A percentile compares a stretch with the other conserved stretches of the same genome.
phyloP scores from a whole-genome alignment of 768 basidiomycete species.

The Paxillus involutus region DNA sequence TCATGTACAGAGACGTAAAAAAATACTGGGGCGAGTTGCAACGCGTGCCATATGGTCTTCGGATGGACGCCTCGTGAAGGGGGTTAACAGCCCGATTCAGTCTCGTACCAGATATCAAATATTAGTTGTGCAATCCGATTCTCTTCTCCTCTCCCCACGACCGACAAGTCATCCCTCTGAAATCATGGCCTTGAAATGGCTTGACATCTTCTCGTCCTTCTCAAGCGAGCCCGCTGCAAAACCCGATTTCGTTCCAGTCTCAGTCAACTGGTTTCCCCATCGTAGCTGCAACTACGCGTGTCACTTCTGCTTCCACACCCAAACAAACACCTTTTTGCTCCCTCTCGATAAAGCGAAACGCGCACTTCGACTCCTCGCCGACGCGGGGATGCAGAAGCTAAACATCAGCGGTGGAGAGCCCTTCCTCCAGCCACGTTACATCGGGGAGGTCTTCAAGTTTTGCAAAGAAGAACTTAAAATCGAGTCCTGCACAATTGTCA shows the following conservation, averaged over 20 bases:
- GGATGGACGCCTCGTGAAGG: no score
- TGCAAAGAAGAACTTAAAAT: constrained; percentile 33
- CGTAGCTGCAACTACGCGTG: constrained; percentile 31
- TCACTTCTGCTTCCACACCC: constrained; percentile 36
- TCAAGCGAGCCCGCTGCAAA: background rate
- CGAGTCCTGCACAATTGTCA: constrained; percentile 28
- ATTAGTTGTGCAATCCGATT: background rate
- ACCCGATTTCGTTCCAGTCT: constrained; percentile 12
- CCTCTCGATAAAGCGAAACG: constrained; percentile 30
- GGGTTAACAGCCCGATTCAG: no score
- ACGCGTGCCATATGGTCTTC: no score
- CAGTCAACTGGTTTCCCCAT: constrained; percentile 16
- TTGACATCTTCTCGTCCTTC: background rate
- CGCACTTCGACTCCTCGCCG: constrained; percentile 28
- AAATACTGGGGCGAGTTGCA: no score
- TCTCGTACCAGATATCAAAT: background rate
- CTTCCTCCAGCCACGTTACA: constrained; percentile 30
- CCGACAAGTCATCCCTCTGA: no score
- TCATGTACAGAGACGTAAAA: background rate
- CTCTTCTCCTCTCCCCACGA: no score
- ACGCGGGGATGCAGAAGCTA: constrained; percentile 34
- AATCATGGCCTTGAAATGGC: background rate
- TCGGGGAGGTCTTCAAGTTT: constrained; percentile 33
- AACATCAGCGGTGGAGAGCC: constrained; percentile 35
- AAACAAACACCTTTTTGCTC: constrained; percentile 24